Evolutionary conservation across 108 stramenopile species (phyloP).

Genomic region (Cyclostephanos invisitatus): DNA sequence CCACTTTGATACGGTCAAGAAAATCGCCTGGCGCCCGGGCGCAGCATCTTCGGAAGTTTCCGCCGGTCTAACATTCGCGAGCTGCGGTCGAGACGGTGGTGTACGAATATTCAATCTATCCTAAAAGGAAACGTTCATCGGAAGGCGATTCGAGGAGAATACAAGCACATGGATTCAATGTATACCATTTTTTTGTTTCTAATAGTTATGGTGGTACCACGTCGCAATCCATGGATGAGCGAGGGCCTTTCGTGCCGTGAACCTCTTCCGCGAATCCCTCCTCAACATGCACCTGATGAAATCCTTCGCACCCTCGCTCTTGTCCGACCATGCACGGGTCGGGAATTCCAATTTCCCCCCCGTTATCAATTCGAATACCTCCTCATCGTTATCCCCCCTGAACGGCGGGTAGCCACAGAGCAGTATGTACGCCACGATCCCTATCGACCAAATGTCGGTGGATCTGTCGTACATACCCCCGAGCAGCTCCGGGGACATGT

Average conservation of each 20-base stretch:
- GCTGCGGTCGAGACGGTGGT: constrained; percentile 31
- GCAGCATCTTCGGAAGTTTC: neutral
- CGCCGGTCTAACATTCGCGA: constrained; percentile 20
- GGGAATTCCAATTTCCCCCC: constrained; percentile 42
- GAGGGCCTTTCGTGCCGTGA: constrained; percentile 61
- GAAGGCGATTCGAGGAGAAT: no score
- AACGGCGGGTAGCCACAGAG: constrained; percentile 97
- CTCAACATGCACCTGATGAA: constrained; percentile 33
- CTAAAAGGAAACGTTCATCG: neutral
- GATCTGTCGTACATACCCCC: constrained; percentile 58
- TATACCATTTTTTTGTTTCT: no score
- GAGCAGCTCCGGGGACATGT: constrained; percentile 63
- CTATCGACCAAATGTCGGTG: constrained; percentile 91
- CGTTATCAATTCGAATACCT: constrained; percentile 64
- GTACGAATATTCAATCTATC: constrained; percentile 20
- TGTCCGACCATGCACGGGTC: constrained; percentile 11
- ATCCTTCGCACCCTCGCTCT: constrained; percentile 12
- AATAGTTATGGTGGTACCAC: no score
- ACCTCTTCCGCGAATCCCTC: constrained; percentile 57
- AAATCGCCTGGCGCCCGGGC: constrained; percentile 40
- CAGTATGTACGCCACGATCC: constrained; percentile 91
- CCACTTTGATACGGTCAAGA: constrained; percentile 48
- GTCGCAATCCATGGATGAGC: constrained; percentile 20
- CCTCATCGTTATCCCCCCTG: constrained; percentile 89
- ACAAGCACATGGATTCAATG: no score